phyloP scores from a whole-genome alignment of 1,284 basidiomycete species.

The Ganoderma sinense region DNA sequence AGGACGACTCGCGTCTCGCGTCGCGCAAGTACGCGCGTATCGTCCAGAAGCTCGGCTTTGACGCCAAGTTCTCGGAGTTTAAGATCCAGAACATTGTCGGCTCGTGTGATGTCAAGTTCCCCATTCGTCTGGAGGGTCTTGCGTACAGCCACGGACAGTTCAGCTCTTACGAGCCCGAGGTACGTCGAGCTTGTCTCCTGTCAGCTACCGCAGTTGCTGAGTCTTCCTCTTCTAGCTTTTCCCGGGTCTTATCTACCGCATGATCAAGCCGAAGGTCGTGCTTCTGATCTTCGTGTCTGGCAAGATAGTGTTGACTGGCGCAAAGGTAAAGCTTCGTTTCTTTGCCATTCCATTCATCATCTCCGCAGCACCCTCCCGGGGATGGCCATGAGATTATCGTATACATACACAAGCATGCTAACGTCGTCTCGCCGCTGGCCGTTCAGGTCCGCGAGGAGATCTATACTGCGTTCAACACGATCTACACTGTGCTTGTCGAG shows the following conservation, averaged over 20 bases:
- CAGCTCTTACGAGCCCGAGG: slow-evolving; percentile 98
- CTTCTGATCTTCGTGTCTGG: slow-evolving; percentile 98
- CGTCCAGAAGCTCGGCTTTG: slow-evolving; percentile 99
- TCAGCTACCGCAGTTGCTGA: slow-evolving; percentile 9
- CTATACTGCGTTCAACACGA: slow-evolving; percentile 99
- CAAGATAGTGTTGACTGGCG: slow-evolving; percentile 98
- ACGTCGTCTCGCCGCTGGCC: slow-evolving; percentile 32
- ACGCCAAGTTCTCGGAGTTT: slow-evolving; percentile 99
- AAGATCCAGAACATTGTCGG: slow-evolving; percentile 99
- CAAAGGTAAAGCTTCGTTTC: slow-evolving; percentile 76
- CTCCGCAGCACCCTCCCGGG: not conserved
- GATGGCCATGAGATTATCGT: slow-evolving; percentile 21
- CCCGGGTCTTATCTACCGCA: slow-evolving; percentile 99
- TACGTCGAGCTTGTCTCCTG: slow-evolving; percentile 46
- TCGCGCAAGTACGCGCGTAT: slow-evolving; percentile 99
- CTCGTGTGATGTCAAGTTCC: slow-evolving; percentile 99
- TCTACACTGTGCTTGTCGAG: slow-evolving; percentile 94
- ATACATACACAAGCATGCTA: slow-evolving; percentile 15
- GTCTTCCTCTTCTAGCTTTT: slow-evolving; percentile 73
- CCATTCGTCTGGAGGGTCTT: slow-evolving; percentile 96
- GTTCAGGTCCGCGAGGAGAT: slow-evolving; percentile 96
- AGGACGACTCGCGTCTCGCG: slow-evolving; percentile 96
- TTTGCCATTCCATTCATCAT: slow-evolving; percentile 16
- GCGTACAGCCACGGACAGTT: slow-evolving; percentile 99
- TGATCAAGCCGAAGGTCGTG: slow-evolving; percentile 99